Percentiles rank a stretch among this genome's conserved stretches.
These are phyloP conservation scores for Lolium multiflorum DNA, from an alignment of 176 grass and related monocot species.

Conservation along the genomic window DNA sequence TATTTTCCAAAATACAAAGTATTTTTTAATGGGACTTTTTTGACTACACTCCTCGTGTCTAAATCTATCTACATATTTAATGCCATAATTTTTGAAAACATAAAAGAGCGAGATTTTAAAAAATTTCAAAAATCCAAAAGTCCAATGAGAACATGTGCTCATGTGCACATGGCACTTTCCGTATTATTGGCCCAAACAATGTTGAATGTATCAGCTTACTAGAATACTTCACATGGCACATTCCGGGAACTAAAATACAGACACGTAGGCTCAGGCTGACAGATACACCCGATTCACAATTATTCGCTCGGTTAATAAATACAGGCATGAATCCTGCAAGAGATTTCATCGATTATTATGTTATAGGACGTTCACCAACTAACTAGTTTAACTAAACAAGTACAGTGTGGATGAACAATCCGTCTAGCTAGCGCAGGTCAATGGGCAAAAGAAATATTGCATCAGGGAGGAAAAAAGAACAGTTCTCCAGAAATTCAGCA, in stretches of 20 bases:
- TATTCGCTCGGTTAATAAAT: conserved; percentile 1
- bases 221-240: background rate
- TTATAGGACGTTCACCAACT: conserved; percentile 36
- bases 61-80: too few species aligned
- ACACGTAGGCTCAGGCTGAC: conserved; percentile 2
- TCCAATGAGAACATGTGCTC: too few species aligned
- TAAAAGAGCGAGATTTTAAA: too few species aligned
- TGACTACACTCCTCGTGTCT: too few species aligned
- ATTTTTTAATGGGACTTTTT: too few species aligned
- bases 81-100: too few species aligned
- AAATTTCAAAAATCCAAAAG: too few species aligned
- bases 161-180: too few species aligned
- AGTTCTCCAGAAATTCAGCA: background rate
- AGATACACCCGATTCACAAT: background rate
- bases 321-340: background rate
- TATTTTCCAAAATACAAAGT: too few species aligned
- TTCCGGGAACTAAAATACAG: background rate
- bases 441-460: background rate
- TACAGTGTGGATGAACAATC: background rate
- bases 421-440: background rate
- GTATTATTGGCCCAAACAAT: too few species aligned
- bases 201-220: too few species aligned
- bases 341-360: conserved; percentile 17
- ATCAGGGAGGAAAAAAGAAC: background rate
- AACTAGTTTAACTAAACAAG: background rate